These are phyloP conservation scores for Capniomyces stellatus DNA, from an alignment of 371 early-diverging fungal genomes.

Conservation along the genomic window DNA sequence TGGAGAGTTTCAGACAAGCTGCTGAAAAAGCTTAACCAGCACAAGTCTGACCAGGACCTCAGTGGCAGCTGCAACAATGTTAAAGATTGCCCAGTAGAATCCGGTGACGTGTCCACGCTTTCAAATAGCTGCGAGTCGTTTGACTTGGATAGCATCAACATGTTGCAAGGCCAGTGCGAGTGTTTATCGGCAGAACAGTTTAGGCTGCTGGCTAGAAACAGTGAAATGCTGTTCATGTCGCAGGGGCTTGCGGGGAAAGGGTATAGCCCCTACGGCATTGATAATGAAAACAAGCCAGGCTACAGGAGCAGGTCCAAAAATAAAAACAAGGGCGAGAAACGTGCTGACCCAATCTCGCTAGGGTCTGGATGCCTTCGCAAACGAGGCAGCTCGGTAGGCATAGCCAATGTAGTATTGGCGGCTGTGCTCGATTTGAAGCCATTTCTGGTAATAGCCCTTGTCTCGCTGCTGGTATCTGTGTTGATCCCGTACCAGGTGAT, in stretches of 20 bases:
- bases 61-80: background rate
- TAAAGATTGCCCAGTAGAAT: background rate
- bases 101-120: too few relatives aligned
- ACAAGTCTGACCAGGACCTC: background rate
- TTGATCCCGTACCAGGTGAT: constrained; percentile 70
- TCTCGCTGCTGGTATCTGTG: constrained; percentile 31
- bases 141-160: background rate
- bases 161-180: too few relatives aligned
- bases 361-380: background rate
- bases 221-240: too few relatives aligned
- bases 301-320: background rate
- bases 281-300: background rate
- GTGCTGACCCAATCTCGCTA: too few relatives aligned
- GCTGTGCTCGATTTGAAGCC: constrained; percentile 3
- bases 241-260: too few relatives aligned
- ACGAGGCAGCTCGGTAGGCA: background rate
- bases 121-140: too few relatives aligned
- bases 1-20: background rate
- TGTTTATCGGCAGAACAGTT: background rate
- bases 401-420: background rate
- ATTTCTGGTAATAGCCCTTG: constrained; percentile 6
- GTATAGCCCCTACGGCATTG: background rate
- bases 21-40: background rate
- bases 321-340: background rate
- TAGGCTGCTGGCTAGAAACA: too few relatives aligned